Conservation (phyloP, 768 basidiomycete species). For the Podaxis rugospora region DNA sequence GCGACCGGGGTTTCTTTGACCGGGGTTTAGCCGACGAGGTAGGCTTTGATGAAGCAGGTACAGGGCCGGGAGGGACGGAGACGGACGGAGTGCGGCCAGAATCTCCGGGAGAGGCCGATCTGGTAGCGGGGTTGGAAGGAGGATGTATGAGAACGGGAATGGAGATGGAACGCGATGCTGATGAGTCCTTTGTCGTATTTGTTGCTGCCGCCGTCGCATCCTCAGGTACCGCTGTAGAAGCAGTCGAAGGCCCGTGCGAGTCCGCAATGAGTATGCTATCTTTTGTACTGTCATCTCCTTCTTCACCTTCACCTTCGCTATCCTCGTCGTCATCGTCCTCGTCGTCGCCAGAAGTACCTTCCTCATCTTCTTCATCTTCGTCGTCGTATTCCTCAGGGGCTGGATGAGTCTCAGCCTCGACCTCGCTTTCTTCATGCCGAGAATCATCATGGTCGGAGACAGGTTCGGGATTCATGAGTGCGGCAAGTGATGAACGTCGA, state of each 20-base stretch:
- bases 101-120: conserved; percentile 11
- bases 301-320: conserved; percentile 15
- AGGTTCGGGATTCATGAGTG: conserved; percentile 11
- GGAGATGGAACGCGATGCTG: conserved; percentile 18
- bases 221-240: conserved; percentile 1
- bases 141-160: conserved; percentile 30
- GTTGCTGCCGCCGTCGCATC: background rate
- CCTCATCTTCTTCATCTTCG: conserved; percentile 10
- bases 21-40: conserved; percentile 21
- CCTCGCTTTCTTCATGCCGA: conserved; percentile 3
- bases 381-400: conserved; percentile 17
- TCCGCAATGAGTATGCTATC: conserved; percentile 11
- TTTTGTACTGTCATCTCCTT: conserved; percentile 15
- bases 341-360: conserved; percentile 7
- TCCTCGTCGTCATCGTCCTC: conserved; percentile 18
- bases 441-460: conserved; percentile 3
- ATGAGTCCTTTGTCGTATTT: conserved; percentile 5
- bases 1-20: conserved; percentile 31
- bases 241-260: conserved; percentile 12
- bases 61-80: conserved; percentile 29
- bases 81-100: conserved; percentile 12
- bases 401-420: conserved; percentile 4
- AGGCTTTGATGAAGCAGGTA: conserved; percentile 23
- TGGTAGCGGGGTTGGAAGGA: conserved; percentile 18
- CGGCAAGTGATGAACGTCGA: conserved; percentile 17